Evolutionary conservation across 768 basidiomycete genomes (phyloP).

Genomic region (Russula dissimulans): DNA sequence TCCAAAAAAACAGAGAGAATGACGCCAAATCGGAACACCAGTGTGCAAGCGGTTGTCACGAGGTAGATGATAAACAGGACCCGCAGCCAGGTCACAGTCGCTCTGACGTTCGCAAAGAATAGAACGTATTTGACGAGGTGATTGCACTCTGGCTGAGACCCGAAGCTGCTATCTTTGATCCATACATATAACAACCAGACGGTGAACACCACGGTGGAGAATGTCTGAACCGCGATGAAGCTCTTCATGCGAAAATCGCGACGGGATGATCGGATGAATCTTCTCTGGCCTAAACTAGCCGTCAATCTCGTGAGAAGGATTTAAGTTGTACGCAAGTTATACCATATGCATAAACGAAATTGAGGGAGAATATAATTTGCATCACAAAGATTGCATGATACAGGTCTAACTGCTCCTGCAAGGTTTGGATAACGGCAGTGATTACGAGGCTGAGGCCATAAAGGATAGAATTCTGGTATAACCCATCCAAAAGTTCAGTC

Average conservation of each 20-base stretch:
- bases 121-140: conserved; percentile 10
- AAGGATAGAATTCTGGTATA: neutral
- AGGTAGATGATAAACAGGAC: conserved; percentile 2
- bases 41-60: neutral
- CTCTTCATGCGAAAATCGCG: neutral
- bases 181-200: conserved; percentile 7
- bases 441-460: conserved; percentile 3
- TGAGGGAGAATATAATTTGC: conserved; percentile 2
- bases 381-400: conserved; percentile 15
- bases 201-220: neutral
- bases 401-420: conserved; percentile 1
- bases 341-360: conserved; percentile 4
- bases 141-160: conserved; percentile 7
- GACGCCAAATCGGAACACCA: neutral
- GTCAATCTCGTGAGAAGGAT: neutral
- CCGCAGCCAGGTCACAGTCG: neutral
- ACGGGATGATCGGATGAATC: neutral
- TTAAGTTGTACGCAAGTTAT: neutral
- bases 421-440: conserved; percentile 1
- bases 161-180: conserved; percentile 1
- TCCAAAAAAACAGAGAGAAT: neutral
- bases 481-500: neutral
- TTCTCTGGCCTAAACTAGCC: neutral
- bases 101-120: neutral
- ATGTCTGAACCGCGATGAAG: conserved; percentile 1